Evolutionary conservation across 345 rosid genomes (phyloP).

Genomic region (Populus davidiana): DNA sequence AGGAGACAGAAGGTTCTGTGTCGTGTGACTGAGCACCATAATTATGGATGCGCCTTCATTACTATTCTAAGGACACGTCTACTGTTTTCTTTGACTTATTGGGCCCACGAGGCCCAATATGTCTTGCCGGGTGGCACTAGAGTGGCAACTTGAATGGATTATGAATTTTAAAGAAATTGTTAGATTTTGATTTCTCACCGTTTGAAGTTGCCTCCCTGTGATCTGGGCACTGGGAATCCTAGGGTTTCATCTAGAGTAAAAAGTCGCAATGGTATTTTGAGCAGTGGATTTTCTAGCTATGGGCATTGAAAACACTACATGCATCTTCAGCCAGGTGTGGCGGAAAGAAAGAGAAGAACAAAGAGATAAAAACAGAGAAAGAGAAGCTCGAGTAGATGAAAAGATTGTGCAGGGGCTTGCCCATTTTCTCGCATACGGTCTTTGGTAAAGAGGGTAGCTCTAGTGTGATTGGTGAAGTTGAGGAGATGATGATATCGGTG

Average conservation of each 20-base stretch:
- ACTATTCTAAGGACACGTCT: no score
- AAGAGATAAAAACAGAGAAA: constrained; percentile 15
- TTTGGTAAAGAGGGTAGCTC: not conserved
- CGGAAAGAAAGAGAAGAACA: constrained; percentile 10
- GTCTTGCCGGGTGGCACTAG: no score
- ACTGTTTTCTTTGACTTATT: no score
- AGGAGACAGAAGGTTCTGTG: not conserved
- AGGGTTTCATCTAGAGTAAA: not conserved
- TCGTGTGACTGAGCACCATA: not conserved
- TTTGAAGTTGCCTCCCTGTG: not conserved
- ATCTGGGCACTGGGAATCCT: not conserved
- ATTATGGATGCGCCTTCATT: not conserved
- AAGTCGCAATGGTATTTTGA: not conserved
- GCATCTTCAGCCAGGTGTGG: not conserved
- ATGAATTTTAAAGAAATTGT: no score
- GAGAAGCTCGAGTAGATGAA: constrained; percentile 21
- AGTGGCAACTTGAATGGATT: no score
- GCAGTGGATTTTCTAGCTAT: constrained; percentile 6
- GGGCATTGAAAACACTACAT: constrained; percentile 3
- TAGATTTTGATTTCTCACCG: not conserved
- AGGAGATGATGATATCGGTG: constrained; percentile 12
- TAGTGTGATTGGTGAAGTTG: constrained; percentile 3
- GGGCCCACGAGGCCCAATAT: no score
- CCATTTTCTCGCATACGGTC: not conserved
- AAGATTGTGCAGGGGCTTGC: constrained; percentile 22